phyloP scores from a whole-genome alignment of 768 basidiomycete genomes.

The Kwoniella bestiolae region DNA sequence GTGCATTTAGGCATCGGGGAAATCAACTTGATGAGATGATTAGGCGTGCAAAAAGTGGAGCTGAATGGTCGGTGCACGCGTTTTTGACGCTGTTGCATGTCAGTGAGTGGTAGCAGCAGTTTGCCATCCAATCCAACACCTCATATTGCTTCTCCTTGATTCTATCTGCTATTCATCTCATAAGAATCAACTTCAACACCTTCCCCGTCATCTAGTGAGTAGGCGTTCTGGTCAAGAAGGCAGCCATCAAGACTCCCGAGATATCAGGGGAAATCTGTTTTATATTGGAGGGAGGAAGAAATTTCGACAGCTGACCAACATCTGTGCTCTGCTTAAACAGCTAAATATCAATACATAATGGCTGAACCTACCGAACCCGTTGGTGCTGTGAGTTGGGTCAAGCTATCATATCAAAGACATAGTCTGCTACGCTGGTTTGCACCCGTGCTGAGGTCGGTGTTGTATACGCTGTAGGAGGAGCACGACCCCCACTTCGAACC shows the following conservation, averaged over 20 bases:
- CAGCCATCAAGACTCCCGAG: too few relatives aligned
- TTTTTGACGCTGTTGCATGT: conserved; percentile 1
- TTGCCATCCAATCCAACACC: background rate
- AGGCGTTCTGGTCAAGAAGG: too few relatives aligned
- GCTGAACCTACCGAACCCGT: conserved; percentile 34
- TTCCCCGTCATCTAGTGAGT: conserved; percentile 11
- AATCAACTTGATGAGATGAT: background rate
- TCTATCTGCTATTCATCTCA: conserved; percentile 3
- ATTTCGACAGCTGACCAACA: conserved; percentile 8
- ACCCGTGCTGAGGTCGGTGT: too few relatives aligned
- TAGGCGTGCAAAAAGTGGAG: conserved; percentile 18
- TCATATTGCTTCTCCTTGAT: background rate
- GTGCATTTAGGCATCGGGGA: conserved; percentile 7
- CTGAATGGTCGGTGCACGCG: conserved; percentile 1
- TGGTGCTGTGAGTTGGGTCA: conserved; percentile 20
- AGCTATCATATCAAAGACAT: too few relatives aligned
- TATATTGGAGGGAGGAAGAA: background rate
- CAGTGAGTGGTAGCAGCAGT: background rate
- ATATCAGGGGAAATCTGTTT: background rate
- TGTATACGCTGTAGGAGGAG: conserved; percentile 79
- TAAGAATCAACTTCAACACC: conserved; percentile 3
- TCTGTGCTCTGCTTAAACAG: conserved; percentile 16
- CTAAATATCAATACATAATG: conserved; percentile 17
- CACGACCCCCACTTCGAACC: conserved; percentile 91
- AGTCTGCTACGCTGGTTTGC: too few relatives aligned